phyloP scores from a whole-genome alignment of 2,329 filamentous ascomycete species.

The Calonectria pseudoturangicola region DNA sequence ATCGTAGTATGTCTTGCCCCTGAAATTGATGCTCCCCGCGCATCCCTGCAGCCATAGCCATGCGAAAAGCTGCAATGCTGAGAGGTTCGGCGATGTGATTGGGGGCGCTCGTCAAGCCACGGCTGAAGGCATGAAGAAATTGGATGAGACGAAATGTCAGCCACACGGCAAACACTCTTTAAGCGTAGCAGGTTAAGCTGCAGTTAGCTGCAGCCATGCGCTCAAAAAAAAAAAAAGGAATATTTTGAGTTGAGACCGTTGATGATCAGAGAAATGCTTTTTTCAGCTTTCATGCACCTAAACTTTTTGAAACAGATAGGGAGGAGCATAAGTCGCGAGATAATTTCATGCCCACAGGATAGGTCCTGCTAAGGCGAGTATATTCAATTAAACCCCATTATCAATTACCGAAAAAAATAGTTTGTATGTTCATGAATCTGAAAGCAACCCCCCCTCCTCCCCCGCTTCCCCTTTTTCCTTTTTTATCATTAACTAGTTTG shows the following conservation, averaged over 20 bases:
- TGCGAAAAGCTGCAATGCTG: not conserved
- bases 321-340: constrained; percentile 3
- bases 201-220: no score
- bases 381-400: constrained; percentile 36
- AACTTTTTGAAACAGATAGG: not conserved
- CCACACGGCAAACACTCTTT: not conserved
- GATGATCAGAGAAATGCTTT: not conserved
- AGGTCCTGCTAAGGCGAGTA: not conserved
- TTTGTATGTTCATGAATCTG: constrained; percentile 26
- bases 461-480: not conserved
- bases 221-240: not conserved
- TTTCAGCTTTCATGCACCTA: constrained; percentile 10
- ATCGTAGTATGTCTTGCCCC: not conserved
- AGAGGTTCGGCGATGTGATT: not conserved
- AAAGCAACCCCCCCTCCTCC: not conserved
- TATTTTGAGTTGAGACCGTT: constrained; percentile 11
- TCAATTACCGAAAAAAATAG: constrained; percentile 28
- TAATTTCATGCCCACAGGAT: constrained; percentile 12
- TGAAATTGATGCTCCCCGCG: not conserved
- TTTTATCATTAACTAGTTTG: constrained; percentile 10
- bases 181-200: not conserved
- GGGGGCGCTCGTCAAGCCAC: not conserved
- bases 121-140: constrained; percentile 11
- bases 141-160: constrained; percentile 12
- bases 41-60: constrained; percentile 6